Conservation (phyloP, 306 rosid species). For the Mimosa pudica region DNA sequence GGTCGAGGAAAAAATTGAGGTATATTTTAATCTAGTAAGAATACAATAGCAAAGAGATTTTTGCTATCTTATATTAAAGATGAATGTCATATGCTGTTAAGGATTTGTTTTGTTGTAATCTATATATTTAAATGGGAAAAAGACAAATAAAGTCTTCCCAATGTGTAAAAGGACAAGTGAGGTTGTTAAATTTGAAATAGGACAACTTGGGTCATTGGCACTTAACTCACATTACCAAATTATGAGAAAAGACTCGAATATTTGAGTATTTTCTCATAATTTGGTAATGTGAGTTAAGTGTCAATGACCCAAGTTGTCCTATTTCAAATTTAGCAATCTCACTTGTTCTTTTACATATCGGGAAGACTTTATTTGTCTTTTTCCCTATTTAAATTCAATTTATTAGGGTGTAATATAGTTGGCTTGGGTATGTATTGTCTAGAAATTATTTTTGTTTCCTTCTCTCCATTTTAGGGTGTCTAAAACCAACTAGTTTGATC, state of each 20-base stretch:
- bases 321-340: no score
- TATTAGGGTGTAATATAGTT: neutral
- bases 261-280: no score
- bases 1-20: neutral
- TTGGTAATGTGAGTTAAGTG: no score
- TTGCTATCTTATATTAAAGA: neutral
- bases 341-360: no score
- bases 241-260: no score
- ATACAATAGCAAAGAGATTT: neutral
- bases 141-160: no score
- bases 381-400: neutral
- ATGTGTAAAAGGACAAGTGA: no score
- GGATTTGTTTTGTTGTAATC: neutral
- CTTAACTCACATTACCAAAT: no score
- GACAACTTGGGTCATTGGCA: no score
- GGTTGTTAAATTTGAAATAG: no score
- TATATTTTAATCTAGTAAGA: neutral
- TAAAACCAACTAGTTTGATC: neutral
- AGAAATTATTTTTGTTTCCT: neutral
- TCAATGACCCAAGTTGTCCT: no score
- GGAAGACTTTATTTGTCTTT: no score
- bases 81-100: slow-evolving; percentile 1
- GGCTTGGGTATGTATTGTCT: slow-evolving; percentile 16
- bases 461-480: slow-evolving; percentile 12
- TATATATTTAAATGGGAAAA: neutral